Evolutionary conservation across 1,284 basidiomycete genomes (phyloP).

Genomic region (Spongispora temasekensis): DNA sequence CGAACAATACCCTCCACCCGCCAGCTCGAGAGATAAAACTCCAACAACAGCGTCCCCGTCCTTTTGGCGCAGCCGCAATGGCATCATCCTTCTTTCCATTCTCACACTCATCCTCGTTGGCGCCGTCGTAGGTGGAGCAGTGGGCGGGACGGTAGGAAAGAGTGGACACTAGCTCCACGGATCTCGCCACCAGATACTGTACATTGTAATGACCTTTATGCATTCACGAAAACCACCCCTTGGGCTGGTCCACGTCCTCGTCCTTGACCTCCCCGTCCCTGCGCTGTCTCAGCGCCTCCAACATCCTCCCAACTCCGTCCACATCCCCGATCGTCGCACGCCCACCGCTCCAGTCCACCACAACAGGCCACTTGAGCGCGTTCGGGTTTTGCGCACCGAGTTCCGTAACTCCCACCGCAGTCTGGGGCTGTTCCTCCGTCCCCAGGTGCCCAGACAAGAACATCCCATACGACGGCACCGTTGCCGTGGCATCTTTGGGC

Average conservation of each 20-base stretch:
- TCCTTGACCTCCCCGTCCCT: conserved; percentile 60
- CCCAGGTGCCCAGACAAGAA: conserved; percentile 32
- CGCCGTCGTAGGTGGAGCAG: conserved; percentile 61
- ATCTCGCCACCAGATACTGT: too few species aligned
- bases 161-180: too few species aligned
- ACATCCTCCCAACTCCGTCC: conserved; percentile 63
- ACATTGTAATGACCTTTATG: neutral
- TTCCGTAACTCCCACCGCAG: conserved; percentile 46
- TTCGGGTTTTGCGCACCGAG: conserved; percentile 56
- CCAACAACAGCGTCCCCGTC: too few species aligned
- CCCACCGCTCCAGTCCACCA: conserved; percentile 77
- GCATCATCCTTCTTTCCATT: conserved; percentile 41
- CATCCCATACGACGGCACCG: conserved; percentile 40
- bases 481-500: conserved; percentile 31
- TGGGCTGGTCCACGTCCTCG: conserved; percentile 43
- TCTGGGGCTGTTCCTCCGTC: conserved; percentile 40
- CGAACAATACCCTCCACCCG: conserved; percentile 25
- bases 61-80: conserved; percentile 37
- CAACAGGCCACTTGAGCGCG: conserved; percentile 73
- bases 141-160: conserved; percentile 50
- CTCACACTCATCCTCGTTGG: conserved; percentile 47
- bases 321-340: conserved; percentile 63
- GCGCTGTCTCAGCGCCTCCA: conserved; percentile 62
- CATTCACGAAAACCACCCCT: conserved; percentile 50
- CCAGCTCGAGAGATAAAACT: too few species aligned